A percentile compares a stretch with the other conserved stretches of the same genome.
phyloP scores from a whole-genome alignment of 805 yeast genomes.

The Pichia phayaonensis region DNA sequence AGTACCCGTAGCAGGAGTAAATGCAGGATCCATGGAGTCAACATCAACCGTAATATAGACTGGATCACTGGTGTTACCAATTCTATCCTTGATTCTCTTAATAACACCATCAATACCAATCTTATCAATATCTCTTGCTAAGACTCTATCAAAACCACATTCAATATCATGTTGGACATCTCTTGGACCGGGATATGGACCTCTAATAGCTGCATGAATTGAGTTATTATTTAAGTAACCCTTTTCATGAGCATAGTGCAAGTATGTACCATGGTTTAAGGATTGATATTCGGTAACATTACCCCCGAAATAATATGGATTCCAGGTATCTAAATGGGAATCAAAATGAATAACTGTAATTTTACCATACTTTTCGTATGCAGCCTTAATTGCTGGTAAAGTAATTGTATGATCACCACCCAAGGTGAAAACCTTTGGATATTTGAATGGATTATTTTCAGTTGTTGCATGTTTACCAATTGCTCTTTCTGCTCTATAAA shows the following conservation, averaged over 20 bases:
- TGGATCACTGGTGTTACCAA: conserved; percentile 28
- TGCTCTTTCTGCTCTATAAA: conserved; percentile 43
- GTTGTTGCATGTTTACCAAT: conserved; percentile 31
- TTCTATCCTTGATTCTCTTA: conserved; percentile 25
- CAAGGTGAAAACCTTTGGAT: conserved; percentile 39
- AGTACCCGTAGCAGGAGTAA: conserved; percentile 71
- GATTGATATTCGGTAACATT: conserved; percentile 48
- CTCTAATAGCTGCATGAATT: conserved; percentile 55
- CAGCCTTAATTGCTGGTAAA: conserved; percentile 41
- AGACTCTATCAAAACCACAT: conserved; percentile 28
- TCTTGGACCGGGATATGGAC: conserved; percentile 38
- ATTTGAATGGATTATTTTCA: conserved; percentile 10
- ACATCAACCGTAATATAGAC: conserved; percentile 41
- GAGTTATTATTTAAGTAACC: conserved; percentile 43
- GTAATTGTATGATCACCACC: conserved; percentile 58
- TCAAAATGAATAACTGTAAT: conserved; percentile 54
- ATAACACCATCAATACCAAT: conserved; percentile 33
- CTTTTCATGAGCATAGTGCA: conserved; percentile 58
- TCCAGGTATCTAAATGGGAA: conserved; percentile 58
- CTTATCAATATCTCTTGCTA: conserved; percentile 38
- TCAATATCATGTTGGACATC: conserved; percentile 35
- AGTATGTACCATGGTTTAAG: conserved; percentile 55
- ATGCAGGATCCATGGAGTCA: conserved; percentile 66
- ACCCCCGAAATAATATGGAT: conserved; percentile 27
- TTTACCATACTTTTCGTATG: conserved; percentile 39